Base-by-base conservation (phyloP, 2,329 filamentous ascomycete genomes). In the Clonostachys chloroleuca region DNA sequence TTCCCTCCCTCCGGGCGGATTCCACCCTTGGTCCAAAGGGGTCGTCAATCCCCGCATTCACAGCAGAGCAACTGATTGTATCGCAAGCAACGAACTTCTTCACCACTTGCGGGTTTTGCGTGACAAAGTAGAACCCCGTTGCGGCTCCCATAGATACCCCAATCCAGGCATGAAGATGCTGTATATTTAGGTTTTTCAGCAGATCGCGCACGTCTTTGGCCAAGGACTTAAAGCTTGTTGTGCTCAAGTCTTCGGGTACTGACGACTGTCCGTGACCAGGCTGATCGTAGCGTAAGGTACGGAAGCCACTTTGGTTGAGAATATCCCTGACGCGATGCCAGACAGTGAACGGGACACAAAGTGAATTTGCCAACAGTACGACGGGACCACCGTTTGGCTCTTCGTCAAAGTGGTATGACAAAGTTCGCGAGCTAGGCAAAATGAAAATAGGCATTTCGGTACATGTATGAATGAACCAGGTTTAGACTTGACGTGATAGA, bases 141-240 rank as follows among this genome's bases (percentile, higher is more conserved):
- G 67, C 61, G 8, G 66, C 72, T 20, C 72, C 71, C 66, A 74
- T 71, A 10, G 69, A 73, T 2, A 73, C 67, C 2, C 70, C 70
- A 7, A 74, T 57, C 70, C 69, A 74, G 4, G 64, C 62, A 47
- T 68, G 56, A 5, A 70, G 48, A 18, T 52, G 57, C 6, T 49
- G 43, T 30, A 71, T 59, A 7, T 53, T 52, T 5, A 70, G 58
- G 14, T 59, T 49, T 2, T 51, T 40, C 1, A 73, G 54, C 6
- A 73, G 62, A 14, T 56, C 48, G 37, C 54, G 47, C 1, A 70
- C 64, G 42, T 72, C 68, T 18, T 64, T 60, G 5, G 66, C 63
- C 47, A 73, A 61, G 12, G 60, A 60, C 18, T 61, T 58, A 50
- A 73, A 70, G 0, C 24, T 67, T 71, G 6, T 30, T 30, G 66